These are phyloP conservation scores for Xerocomellus chrysenteron DNA, from an alignment of 768 basidiomycete species.

Conservation along the genomic window DNA sequence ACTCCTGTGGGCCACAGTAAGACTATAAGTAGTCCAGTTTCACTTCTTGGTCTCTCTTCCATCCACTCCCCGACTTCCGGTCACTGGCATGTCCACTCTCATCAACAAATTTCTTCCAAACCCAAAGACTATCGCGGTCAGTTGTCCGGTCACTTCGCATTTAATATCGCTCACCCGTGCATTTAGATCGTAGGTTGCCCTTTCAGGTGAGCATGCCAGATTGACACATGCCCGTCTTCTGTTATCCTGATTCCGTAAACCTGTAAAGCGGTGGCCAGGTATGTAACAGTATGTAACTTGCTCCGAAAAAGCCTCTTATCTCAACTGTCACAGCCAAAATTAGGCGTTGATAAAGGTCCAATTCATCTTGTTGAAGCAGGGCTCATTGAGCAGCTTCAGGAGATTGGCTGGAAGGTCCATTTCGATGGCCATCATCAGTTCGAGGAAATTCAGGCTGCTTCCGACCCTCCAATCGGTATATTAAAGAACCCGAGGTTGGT, in stretches of 20 bases:
- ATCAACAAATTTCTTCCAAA: conserved; percentile 39
- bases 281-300: conserved; percentile 22
- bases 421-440: conserved; percentile 93
- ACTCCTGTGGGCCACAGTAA: too few species aligned
- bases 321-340: conserved; percentile 50
- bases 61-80: background rate
- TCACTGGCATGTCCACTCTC: conserved; percentile 21
- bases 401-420: conserved; percentile 84
- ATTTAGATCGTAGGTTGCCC: conserved; percentile 89
- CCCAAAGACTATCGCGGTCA: conserved; percentile 78
- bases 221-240: background rate
- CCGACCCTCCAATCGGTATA: conserved; percentile 72
- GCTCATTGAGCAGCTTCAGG: conserved; percentile 69
- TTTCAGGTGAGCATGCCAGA: conserved; percentile 66
- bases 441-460: conserved; percentile 59
- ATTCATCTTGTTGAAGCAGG: conserved; percentile 89
- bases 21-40: conserved; percentile 2
- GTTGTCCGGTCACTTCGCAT: conserved; percentile 31
- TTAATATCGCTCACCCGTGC: conserved; percentile 7
- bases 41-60: background rate
- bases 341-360: conserved; percentile 85
- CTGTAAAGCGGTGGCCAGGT: conserved; percentile 32
- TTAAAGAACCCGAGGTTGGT: conserved; percentile 91
- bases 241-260: conserved; percentile 13
- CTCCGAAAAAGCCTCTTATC: conserved; percentile 6